These are phyloP conservation scores for Westerdykella ornata DNA, from an alignment of 2,329 filamentous ascomycete species.

Conservation along the genomic window DNA sequence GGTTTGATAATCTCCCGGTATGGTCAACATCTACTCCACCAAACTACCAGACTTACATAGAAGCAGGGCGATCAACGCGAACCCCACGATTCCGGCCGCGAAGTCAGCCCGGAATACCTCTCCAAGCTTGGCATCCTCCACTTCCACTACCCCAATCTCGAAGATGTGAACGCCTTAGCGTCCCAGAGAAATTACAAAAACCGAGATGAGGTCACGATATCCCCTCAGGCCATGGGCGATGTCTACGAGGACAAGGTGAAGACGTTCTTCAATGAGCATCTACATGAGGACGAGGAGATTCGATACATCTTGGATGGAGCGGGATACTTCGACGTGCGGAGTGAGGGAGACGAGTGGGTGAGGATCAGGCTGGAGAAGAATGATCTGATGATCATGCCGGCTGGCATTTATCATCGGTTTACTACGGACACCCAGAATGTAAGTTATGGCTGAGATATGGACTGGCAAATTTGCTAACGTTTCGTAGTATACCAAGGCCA, in stretches of 20 bases:
- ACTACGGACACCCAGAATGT: constrained; percentile 90
- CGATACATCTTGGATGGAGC: constrained; percentile 82
- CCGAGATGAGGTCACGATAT: constrained; percentile 87
- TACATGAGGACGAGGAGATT: constrained; percentile 99
- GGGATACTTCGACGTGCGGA: constrained; percentile 90
- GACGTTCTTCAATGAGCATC: constrained; percentile 87
- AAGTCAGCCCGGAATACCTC: constrained; percentile 60
- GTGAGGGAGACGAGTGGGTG: constrained; percentile 79
- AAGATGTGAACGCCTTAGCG: constrained; percentile 68
- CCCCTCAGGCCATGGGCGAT: constrained; percentile 75
- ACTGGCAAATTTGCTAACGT: constrained; percentile 10
- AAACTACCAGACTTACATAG: constrained; percentile 10
- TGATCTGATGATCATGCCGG: constrained; percentile 87
- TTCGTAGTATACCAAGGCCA: constrained; percentile 79
- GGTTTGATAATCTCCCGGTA: constrained; percentile 61
- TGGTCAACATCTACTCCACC: constrained; percentile 8
- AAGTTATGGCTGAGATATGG: constrained; percentile 37
- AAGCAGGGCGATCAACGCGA: constrained; percentile 84
- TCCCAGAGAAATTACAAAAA: constrained; percentile 78
- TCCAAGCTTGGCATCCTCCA: constrained; percentile 73
- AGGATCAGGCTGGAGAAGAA: constrained; percentile 75
- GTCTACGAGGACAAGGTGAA: constrained; percentile 91
- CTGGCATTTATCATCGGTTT: constrained; percentile 95
- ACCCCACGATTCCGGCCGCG: constrained; percentile 75
- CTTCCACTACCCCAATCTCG: constrained; percentile 58